These are phyloP conservation scores for Betula pendula DNA, from an alignment of 306 rosid genomes.

Conservation along the genomic window DNA sequence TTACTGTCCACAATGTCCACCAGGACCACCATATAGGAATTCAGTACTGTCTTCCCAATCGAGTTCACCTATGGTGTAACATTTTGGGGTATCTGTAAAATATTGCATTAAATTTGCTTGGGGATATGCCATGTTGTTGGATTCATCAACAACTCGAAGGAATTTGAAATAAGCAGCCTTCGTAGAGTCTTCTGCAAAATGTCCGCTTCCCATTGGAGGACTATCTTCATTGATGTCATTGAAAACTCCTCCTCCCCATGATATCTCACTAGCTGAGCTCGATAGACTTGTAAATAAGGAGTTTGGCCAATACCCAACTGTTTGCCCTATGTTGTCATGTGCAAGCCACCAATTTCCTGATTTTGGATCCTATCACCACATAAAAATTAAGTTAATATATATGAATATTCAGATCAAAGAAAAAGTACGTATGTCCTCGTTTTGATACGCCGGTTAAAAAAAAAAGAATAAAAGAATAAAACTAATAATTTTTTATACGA, in stretches of 20 bases:
- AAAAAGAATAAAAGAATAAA: no score
- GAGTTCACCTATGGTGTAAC: neutral
- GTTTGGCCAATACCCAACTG: neutral
- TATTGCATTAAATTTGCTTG: neutral
- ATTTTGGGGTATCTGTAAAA: neutral
- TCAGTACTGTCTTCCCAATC: neutral
- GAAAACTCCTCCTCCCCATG: neutral
- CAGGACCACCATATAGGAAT: neutral
- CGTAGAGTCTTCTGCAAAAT: neutral
- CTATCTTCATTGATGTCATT: neutral
- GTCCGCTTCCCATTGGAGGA: neutral
- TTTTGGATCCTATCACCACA: neutral
- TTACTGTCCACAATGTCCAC: neutral
- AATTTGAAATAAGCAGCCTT: neutral
- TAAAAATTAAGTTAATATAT: neutral
- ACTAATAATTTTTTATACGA: no score
- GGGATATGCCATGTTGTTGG: neutral
- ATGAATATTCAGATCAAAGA: neutral
- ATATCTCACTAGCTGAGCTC: neutral
- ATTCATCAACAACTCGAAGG: neutral
- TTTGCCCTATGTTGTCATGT: neutral
- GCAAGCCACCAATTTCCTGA: constrained; percentile 4
- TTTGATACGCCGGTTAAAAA: no score
- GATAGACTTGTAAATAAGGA: neutral
- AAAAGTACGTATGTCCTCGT: no score